Conservation (phyloP, 805 yeast species). For the Nakazawaea populi region DNA sequence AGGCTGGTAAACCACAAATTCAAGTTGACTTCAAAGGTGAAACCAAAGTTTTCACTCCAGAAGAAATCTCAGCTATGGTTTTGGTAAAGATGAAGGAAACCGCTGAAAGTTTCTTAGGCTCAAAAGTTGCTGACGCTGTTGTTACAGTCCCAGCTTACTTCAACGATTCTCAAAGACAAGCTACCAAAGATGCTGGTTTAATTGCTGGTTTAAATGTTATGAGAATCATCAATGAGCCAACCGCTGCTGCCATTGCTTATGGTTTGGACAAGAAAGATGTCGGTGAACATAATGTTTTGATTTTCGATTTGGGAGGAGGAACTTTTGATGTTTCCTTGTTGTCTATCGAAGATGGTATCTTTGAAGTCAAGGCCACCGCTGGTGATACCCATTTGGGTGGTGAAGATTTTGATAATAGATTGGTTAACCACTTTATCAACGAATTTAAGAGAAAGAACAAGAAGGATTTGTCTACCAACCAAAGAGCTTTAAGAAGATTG, state of each 20-base stretch:
- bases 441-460: constrained; percentile 98
- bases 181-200: constrained; percentile 95
- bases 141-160: constrained; percentile 96
- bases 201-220: constrained; percentile 94
- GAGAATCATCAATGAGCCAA: constrained; percentile 95
- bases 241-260: constrained; percentile 97
- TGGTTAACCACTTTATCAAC: constrained; percentile 87
- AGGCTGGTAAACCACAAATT: constrained; percentile 75
- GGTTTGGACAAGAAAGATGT: constrained; percentile 77
- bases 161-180: constrained; percentile 97
- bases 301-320: constrained; percentile 97
- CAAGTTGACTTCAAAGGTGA: constrained; percentile 83
- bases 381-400: constrained; percentile 95
- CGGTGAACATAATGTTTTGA: constrained; percentile 82
- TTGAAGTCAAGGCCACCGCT: constrained; percentile 92
- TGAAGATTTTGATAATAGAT: constrained; percentile 97
- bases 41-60: constrained; percentile 84
- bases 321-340: constrained; percentile 93
- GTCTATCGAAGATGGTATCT: constrained; percentile 92
- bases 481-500: constrained; percentile 96
- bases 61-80: constrained; percentile 93
- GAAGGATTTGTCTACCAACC: constrained; percentile 88
- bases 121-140: constrained; percentile 82
- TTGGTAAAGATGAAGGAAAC: constrained; percentile 81
- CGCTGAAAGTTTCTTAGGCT: constrained; percentile 87